Percentiles rank a stretch among this genome's conserved stretches.
These are phyloP conservation scores for Sarocladiaceae sp. DNA, from an alignment of 2,329 filamentous ascomycete genomes.

Conservation along the genomic window DNA sequence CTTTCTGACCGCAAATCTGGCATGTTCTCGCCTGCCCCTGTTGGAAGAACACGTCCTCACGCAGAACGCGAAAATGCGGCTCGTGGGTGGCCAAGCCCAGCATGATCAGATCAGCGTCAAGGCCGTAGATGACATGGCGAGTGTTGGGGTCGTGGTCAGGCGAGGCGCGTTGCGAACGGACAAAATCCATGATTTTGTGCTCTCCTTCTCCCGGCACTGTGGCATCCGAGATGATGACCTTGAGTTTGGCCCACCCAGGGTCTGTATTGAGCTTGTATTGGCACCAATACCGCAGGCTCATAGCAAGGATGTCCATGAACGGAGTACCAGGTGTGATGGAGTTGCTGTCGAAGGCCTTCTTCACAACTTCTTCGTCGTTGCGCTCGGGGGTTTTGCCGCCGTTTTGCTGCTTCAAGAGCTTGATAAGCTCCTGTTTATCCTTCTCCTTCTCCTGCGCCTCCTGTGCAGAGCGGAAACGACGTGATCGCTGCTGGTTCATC, in stretches of 20 bases:
- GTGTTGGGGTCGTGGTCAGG: constrained; percentile 94
- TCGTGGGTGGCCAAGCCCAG: constrained; percentile 94
- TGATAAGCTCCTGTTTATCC: constrained; percentile 82
- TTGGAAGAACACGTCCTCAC: constrained; percentile 94
- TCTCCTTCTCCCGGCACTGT: constrained; percentile 97
- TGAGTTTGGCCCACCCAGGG: constrained; percentile 89
- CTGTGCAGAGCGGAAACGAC: constrained; percentile 88
- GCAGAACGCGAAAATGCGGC: constrained; percentile 89
- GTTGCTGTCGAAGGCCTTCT: constrained; percentile 88
- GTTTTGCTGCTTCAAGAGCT: constrained; percentile 75
- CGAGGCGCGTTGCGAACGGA: constrained; percentile 85
- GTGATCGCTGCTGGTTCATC: constrained; percentile 98
- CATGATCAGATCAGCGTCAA: constrained; percentile 99
- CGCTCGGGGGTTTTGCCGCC: constrained; percentile 57
- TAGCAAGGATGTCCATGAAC: constrained; percentile 94
- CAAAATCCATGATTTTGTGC: constrained; percentile 99
- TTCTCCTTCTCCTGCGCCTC: constrained; percentile 92
- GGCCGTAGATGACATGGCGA: constrained; percentile 92
- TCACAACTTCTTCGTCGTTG: constrained; percentile 54
- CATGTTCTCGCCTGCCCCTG: constrained; percentile 78
- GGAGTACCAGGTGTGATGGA: constrained; percentile 93
- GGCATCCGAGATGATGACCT: constrained; percentile 97
- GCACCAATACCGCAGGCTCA: constrained; percentile 90
- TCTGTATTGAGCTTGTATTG: constrained; percentile 97
- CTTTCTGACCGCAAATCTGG: constrained; percentile 83